Evolutionary conservation across 345 rosid species (phyloP).

Genomic region (Hibiscus trionum): DNA sequence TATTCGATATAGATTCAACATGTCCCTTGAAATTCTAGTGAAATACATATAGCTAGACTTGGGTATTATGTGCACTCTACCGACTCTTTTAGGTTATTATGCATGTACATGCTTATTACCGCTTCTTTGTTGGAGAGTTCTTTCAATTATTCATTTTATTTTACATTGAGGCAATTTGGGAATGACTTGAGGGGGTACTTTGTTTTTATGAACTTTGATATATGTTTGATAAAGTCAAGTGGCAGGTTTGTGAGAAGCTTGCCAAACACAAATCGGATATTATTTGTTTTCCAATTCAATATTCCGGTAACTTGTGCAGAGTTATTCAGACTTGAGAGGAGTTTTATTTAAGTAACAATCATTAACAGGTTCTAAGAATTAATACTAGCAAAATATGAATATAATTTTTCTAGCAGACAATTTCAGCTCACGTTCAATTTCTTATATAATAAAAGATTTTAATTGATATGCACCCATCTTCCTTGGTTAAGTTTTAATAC

Average conservation of each 20-base stretch:
- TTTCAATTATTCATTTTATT: not conserved
- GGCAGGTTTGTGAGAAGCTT: not conserved
- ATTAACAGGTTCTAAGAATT: not conserved
- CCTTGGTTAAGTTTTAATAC: not conserved
- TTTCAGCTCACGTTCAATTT: not conserved
- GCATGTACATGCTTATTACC: not conserved
- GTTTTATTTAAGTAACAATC: not conserved
- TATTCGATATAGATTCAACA: not conserved
- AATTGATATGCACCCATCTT: not conserved
- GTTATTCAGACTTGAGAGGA: not conserved
- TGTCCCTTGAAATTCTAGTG: not conserved
- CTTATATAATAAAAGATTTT: not conserved
- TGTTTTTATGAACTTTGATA: too few relatives aligned
- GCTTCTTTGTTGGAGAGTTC: not conserved
- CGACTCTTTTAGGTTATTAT: not conserved
- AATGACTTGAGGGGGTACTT: not conserved
- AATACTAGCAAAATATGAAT: not conserved
- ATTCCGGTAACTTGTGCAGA: not conserved
- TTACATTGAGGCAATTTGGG: not conserved
- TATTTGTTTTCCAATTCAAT: not conserved
- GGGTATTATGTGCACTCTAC: not conserved
- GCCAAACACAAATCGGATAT: not conserved
- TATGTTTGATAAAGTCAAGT: not conserved
- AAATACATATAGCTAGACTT: not conserved
- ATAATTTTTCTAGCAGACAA: not conserved